These are phyloP conservation scores for Bacterosira constricta DNA, from an alignment of 108 stramenopile species.

Conservation along the genomic window DNA sequence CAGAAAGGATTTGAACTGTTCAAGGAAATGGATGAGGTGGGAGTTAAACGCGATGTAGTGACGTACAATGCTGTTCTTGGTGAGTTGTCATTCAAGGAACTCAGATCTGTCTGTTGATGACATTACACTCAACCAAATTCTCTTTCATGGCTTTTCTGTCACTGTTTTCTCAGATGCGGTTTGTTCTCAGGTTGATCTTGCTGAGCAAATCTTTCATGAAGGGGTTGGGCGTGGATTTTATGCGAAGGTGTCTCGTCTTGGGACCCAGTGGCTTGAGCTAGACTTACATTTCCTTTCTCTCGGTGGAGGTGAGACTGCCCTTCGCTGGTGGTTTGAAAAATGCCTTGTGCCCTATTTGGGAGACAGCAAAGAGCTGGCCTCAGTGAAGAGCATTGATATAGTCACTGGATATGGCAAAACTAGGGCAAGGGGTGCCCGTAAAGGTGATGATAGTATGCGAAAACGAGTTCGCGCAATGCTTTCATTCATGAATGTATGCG, in stretches of 20 bases:
- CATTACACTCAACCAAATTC: background rate
- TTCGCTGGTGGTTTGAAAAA: constrained; percentile 90
- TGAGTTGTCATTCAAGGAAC: constrained; percentile 32
- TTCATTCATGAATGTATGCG: constrained; percentile 81
- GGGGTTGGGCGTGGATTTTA: constrained; percentile 85
- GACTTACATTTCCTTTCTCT: constrained; percentile 87
- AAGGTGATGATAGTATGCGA: constrained; percentile 84
- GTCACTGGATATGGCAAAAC: constrained; percentile 92
- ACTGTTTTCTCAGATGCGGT: constrained; percentile 63
- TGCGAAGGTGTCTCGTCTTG: constrained; percentile 82
- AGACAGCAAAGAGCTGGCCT: constrained; percentile 70
- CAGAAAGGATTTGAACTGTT: constrained; percentile 84
- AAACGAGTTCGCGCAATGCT: constrained; percentile 84
- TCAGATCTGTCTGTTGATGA: too few species aligned
- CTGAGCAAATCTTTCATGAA: constrained; percentile 76
- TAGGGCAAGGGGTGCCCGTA: constrained; percentile 72
- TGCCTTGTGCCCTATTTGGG: constrained; percentile 79
- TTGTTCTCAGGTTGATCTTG: constrained; percentile 72
- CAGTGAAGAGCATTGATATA: constrained; percentile 82
- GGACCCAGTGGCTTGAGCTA: constrained; percentile 83
- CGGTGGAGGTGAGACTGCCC: constrained; percentile 85
- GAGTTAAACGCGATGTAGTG: constrained; percentile 78
- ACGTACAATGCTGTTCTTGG: constrained; percentile 84
- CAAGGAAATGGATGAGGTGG: constrained; percentile 73
- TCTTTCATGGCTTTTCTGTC: background rate